phyloP scores from a whole-genome alignment of 257 asterid genomes.

The Ehretia macrophylla region DNA sequence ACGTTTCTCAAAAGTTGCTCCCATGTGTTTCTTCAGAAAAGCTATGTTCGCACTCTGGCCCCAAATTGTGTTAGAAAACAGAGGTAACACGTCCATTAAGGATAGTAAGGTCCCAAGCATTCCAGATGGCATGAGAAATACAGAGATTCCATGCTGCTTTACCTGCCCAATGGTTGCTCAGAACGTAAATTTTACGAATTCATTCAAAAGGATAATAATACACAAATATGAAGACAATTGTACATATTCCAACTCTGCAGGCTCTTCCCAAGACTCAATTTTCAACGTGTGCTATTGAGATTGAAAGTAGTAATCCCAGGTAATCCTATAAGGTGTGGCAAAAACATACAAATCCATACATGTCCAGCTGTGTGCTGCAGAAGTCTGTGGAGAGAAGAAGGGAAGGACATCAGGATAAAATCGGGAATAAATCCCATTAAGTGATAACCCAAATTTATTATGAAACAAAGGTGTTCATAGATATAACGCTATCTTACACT shows the following conservation, averaged over 20 bases:
- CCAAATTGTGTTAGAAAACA: constrained; percentile 94
- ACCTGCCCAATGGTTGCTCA: constrained; percentile 52
- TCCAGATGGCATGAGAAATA: constrained; percentile 99
- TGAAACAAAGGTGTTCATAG: too few species aligned
- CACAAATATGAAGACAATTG: constrained; percentile 6
- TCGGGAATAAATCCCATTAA: neutral
- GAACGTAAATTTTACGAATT: constrained; percentile 15
- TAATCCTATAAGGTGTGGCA: constrained; percentile 92
- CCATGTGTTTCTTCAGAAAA: constrained; percentile 90
- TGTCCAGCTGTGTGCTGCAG: constrained; percentile 98
- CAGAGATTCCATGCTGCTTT: constrained; percentile 89
- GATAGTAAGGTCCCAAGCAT: constrained; percentile 97
- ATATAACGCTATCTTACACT: too few species aligned
- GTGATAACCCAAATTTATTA: neutral
- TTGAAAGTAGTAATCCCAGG: constrained; percentile 97
- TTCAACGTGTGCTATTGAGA: constrained; percentile 72
- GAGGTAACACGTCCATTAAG: constrained; percentile 88
- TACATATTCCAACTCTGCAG: constrained; percentile 92
- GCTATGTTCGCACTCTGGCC: constrained; percentile 94
- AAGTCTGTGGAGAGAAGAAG: constrained; percentile 46
- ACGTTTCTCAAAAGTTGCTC: constrained; percentile 83
- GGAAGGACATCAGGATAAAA: neutral
- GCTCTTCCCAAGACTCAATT: constrained; percentile 94
- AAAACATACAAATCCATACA: constrained; percentile 98
- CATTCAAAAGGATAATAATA: neutral